A percentile compares a stretch with the other conserved stretches of the same genome.
phyloP scores from a whole-genome alignment of 208 protist species.

The Porcisia deanei region DNA sequence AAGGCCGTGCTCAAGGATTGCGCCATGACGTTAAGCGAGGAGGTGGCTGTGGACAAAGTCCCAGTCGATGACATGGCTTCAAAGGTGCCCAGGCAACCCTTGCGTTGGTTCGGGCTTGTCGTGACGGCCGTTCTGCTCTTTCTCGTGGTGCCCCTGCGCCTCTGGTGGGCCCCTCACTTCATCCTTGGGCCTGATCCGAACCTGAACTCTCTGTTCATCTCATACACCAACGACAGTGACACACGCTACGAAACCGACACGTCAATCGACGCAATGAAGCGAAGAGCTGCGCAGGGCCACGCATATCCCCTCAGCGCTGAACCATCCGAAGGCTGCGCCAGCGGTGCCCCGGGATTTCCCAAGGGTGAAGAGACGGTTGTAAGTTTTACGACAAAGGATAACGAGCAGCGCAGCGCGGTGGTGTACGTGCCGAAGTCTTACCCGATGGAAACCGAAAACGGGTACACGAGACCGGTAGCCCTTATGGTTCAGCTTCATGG shows the following conservation, averaged over 20 bases:
- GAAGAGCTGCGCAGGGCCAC: slow-evolving; percentile 1
- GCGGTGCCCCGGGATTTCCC: slow-evolving; percentile 23
- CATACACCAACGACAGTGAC: not conserved
- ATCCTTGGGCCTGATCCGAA: not conserved
- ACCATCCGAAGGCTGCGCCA: not conserved
- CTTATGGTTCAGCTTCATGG: slow-evolving; percentile 73
- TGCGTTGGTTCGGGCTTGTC: not conserved
- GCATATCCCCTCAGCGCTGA: not conserved
- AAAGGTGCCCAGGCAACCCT: too few species aligned
- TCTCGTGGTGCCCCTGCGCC: slow-evolving; percentile 1
- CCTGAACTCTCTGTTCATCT: not conserved
- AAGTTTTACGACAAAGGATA: slow-evolving; percentile 31
- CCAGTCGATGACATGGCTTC: not conserved
- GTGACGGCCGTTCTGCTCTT: not conserved
- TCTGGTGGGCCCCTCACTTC: not conserved
- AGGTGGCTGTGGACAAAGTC: not conserved
- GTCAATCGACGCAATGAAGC: slow-evolving; percentile 6
- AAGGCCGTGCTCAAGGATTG: not conserved
- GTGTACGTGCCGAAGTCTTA: slow-evolving; percentile 51
- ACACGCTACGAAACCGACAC: not conserved
- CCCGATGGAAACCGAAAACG: not conserved
- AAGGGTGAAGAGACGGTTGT: slow-evolving; percentile 36
- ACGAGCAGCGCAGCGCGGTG: slow-evolving; percentile 31
- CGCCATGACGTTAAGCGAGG: not conserved
- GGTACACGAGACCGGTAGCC: slow-evolving; percentile 9